Evolutionary conservation across 2,329 filamentous ascomycete species (phyloP).

Genomic region (Aureobasidium sp.): DNA sequence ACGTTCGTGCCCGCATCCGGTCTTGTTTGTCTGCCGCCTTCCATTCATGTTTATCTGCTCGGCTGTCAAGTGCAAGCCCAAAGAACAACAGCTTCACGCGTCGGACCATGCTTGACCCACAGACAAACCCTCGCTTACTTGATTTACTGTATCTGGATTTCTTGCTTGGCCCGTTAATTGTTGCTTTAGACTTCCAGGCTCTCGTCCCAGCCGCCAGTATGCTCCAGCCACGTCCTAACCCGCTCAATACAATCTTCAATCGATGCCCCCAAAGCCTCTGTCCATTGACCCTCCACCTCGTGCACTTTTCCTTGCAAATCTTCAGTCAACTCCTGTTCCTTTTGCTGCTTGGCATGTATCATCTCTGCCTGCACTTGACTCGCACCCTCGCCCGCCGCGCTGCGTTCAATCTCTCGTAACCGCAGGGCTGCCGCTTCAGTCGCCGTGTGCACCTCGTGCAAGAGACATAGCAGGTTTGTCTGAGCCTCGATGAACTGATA

Average conservation of each 20-base stretch:
- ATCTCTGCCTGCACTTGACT: conserved; percentile 41
- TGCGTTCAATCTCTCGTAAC: conserved; percentile 59
- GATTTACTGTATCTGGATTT: neutral
- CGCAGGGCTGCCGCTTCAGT: conserved; percentile 63
- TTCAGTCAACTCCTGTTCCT: conserved; percentile 66
- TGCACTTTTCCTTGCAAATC: conserved; percentile 92
- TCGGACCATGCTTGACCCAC: neutral
- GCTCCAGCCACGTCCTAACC: conserved; percentile 65
- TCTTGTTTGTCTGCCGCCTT: neutral
- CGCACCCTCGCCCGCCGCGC: conserved; percentile 33
- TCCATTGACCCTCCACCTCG: conserved; percentile 86
- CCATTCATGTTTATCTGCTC: neutral
- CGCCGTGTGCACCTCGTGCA: conserved; percentile 83
- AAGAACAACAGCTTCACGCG: neutral
- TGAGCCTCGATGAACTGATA: conserved; percentile 97
- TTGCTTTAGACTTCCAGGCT: conserved; percentile 25
- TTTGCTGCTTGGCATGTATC: conserved; percentile 54
- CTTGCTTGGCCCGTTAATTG: neutral
- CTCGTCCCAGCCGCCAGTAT: conserved; percentile 85
- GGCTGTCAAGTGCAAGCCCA: neutral
- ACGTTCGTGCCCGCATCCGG: neutral
- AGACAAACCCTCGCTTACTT: neutral
- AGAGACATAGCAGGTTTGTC: conserved; percentile 78
- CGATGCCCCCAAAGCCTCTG: conserved; percentile 72
- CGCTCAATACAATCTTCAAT: conserved; percentile 67